Conservation (phyloP, 148 eudicot genomes). For the Bassia scoparia region DNA sequence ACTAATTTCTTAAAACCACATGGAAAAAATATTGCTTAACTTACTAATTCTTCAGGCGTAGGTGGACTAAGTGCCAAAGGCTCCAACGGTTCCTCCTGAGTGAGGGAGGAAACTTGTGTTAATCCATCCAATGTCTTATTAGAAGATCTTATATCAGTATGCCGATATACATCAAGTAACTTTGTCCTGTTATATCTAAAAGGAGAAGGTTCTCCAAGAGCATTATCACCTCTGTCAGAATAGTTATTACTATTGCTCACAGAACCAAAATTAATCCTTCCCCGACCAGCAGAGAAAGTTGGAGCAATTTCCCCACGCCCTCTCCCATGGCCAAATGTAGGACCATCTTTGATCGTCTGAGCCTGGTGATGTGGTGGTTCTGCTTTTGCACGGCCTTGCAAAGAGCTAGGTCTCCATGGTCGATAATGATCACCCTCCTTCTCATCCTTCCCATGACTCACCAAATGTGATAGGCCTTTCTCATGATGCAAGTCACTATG, state of each 20-base stretch:
- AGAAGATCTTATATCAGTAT: conserved; percentile 43
- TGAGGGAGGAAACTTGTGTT: conserved; percentile 62
- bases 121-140: conserved; percentile 46
- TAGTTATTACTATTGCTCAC: conserved; percentile 27
- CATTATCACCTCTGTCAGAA: conserved; percentile 53
- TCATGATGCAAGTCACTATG: conserved; percentile 50
- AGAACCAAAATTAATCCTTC: conserved; percentile 41
- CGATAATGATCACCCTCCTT: conserved; percentile 64
- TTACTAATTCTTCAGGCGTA: conserved; percentile 73
- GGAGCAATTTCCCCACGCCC: conserved; percentile 67
- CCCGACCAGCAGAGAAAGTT: conserved; percentile 59
- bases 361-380: conserved; percentile 55
- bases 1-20: conserved; percentile 11
- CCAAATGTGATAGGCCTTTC: conserved; percentile 43
- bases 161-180: conserved; percentile 69
- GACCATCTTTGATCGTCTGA: conserved; percentile 49
- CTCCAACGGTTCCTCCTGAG: conserved; percentile 67
- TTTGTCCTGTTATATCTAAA: conserved; percentile 65
- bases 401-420: conserved; percentile 78
- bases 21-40: not conserved
- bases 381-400: conserved; percentile 58
- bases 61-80: conserved; percentile 79
- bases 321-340: conserved; percentile 61
- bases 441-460: conserved; percentile 66
- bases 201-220: conserved; percentile 43